Conservation (phyloP, 805 yeast species). For the Wickerhamomyces rabaulensis region DNA sequence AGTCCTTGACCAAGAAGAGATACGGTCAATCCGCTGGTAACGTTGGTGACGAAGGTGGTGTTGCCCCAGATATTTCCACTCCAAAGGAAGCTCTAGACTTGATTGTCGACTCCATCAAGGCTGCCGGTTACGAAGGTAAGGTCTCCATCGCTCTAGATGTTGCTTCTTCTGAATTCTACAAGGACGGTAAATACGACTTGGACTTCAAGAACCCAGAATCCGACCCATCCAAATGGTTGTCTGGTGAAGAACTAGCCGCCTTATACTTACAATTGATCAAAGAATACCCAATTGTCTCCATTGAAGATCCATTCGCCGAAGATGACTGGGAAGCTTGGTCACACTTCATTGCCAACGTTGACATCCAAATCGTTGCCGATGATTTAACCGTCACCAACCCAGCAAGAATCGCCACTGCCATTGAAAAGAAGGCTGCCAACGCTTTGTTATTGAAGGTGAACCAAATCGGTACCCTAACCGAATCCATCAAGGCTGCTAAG, state of each 20-base stretch:
- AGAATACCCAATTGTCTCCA: constrained; percentile 95
- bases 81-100: constrained; percentile 97
- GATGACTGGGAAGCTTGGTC: constrained; percentile 99
- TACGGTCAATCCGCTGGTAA: constrained; percentile 99
- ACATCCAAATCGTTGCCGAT: constrained; percentile 93
- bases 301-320: constrained; percentile 99
- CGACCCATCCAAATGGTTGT: constrained; percentile 85
- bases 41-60: constrained; percentile 99
- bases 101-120: constrained; percentile 81
- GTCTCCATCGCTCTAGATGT: constrained; percentile 91
- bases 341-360: constrained; percentile 71
- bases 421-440: constrained; percentile 92
- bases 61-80: constrained; percentile 94
- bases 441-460: constrained; percentile 95
- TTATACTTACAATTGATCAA: constrained; percentile 74
- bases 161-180: constrained; percentile 97
- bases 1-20: constrained; percentile 85
- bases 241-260: constrained; percentile 82
- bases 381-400: constrained; percentile 99
- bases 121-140: constrained; percentile 94
- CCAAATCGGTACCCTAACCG: constrained; percentile 96
- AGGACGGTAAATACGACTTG: constrained; percentile 94
- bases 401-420: constrained; percentile 87
- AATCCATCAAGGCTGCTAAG: constrained; percentile 95
- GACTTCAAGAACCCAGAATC: constrained; percentile 98